Conservation (phyloP, 345 rosid genomes). For the Populus deltoides region DNA sequence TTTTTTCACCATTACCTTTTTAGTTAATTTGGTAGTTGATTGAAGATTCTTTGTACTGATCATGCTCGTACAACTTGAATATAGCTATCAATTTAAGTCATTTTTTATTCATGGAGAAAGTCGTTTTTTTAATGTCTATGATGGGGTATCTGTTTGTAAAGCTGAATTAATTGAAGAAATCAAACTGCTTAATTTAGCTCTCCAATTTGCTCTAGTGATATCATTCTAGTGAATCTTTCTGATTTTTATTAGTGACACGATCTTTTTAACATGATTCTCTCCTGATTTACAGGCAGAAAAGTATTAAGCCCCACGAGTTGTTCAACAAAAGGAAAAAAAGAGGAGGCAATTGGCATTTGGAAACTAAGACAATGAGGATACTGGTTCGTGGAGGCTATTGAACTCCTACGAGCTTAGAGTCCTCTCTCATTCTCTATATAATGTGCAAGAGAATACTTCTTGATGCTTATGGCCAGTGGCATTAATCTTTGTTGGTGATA, state of each 20-base stretch:
- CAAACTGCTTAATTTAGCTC: background rate
- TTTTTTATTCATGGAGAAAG: background rate
- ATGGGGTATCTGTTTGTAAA: background rate
- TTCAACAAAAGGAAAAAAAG: constrained; percentile 3
- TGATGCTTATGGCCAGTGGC: constrained; percentile 15
- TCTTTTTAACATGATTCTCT: constrained; percentile 7
- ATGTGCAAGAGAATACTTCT: constrained; percentile 9
- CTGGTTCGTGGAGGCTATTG: constrained; percentile 42
- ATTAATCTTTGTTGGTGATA: constrained; percentile 20
- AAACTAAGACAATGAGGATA: constrained; percentile 46
- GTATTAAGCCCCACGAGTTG: constrained; percentile 8
- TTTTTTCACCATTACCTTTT: background rate
- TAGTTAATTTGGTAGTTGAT: background rate
- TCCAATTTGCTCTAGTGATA: background rate
- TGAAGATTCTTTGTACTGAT: background rate
- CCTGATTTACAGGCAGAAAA: constrained; percentile 38
- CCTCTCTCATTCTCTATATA: constrained; percentile 39
- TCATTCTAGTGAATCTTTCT: background rate
- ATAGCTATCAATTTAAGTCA: constrained; percentile 2
- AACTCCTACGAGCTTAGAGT: constrained; percentile 57
- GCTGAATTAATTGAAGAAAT: constrained; percentile 1
- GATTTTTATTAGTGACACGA: background rate
- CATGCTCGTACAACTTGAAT: background rate
- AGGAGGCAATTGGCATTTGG: constrained; percentile 6
- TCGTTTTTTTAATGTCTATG: background rate